Evolutionary conservation across 2,329 filamentous ascomycete genomes (phyloP).

Genomic region (Stromatinia cepivora): DNA sequence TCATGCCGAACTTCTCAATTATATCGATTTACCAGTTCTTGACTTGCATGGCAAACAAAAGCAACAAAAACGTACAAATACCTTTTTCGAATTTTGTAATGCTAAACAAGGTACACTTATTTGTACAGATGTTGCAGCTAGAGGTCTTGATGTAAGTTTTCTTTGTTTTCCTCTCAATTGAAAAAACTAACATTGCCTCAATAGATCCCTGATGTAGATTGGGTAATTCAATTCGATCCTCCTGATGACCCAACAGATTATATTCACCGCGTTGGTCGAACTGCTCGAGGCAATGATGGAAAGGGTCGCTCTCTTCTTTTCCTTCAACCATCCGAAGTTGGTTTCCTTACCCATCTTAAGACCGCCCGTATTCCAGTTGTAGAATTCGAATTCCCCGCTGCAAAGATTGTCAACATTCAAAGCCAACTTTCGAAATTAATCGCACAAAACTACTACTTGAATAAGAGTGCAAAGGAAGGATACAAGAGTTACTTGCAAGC

Average conservation of each 20-base stretch:
- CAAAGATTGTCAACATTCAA: constrained; percentile 89
- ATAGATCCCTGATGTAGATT: constrained; percentile 89
- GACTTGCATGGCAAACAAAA: constrained; percentile 95
- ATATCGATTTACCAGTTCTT: constrained; percentile 89
- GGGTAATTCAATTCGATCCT: constrained; percentile 94
- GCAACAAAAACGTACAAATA: constrained; percentile 98
- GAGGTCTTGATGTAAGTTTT: constrained; percentile 76
- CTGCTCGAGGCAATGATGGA: constrained; percentile 77
- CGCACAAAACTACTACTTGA: constrained; percentile 92
- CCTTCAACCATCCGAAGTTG: constrained; percentile 86
- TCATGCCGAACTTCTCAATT: constrained; percentile 92
- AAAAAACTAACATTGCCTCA: background rate
- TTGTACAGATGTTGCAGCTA: constrained; percentile 93
- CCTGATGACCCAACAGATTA: constrained; percentile 89
- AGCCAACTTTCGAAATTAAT: constrained; percentile 93
- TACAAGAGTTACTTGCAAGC: constrained; percentile 93
- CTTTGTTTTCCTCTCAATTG: background rate
- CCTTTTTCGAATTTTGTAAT: constrained; percentile 95
- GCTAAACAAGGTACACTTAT: constrained; percentile 84
- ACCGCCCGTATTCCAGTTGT: constrained; percentile 89
- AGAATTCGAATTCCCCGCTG: constrained; percentile 91
- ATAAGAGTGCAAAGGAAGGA: constrained; percentile 77
- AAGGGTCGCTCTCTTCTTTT: constrained; percentile 92
- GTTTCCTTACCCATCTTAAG: constrained; percentile 89
- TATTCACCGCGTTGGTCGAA: constrained; percentile 94